A percentile compares a stretch with the other conserved stretches of the same genome.
Conservation (phyloP, 2,329 filamentous ascomycete genomes). For the Fusarium musae region DNA sequence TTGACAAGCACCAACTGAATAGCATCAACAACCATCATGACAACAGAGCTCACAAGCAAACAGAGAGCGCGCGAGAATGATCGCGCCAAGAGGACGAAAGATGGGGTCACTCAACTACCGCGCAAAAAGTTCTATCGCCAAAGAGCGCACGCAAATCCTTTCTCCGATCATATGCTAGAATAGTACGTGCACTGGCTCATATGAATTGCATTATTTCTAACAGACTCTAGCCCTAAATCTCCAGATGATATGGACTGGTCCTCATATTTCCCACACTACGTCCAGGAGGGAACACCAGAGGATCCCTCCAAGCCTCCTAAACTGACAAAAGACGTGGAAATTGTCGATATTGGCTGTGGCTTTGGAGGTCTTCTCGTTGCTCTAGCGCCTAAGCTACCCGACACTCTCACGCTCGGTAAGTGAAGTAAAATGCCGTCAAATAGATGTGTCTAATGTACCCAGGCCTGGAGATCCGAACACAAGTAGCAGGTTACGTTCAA, state of each 20-base stretch:
- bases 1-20: background rate
- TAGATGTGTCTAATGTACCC: conserved; percentile 6
- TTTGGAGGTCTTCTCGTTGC: conserved; percentile 93
- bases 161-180: conserved; percentile 89
- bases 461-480: conserved; percentile 92
- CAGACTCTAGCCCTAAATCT: conserved; percentile 71
- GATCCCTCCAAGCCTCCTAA: conserved; percentile 42
- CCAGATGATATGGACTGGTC: conserved; percentile 94
- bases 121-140: conserved; percentile 98
- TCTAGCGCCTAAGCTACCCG: conserved; percentile 81
- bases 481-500: conserved; percentile 90
- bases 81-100: conserved; percentile 64
- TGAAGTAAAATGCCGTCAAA: conserved; percentile 8
- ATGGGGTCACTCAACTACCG: conserved; percentile 72
- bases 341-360: conserved; percentile 96
- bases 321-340: conserved; percentile 76
- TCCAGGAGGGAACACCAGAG: conserved; percentile 54
- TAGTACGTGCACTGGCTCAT: conserved; percentile 69
- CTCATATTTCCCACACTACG: conserved; percentile 80
- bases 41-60: conserved; percentile 59
- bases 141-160: conserved; percentile 96
- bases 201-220: conserved; percentile 20
- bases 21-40: conserved; percentile 34
- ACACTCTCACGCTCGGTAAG: conserved; percentile 83
- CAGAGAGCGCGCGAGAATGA: conserved; percentile 74